Evolutionary conservation across 768 basidiomycete genomes (phyloP).

Genomic region (Naematelia encephala): DNA sequence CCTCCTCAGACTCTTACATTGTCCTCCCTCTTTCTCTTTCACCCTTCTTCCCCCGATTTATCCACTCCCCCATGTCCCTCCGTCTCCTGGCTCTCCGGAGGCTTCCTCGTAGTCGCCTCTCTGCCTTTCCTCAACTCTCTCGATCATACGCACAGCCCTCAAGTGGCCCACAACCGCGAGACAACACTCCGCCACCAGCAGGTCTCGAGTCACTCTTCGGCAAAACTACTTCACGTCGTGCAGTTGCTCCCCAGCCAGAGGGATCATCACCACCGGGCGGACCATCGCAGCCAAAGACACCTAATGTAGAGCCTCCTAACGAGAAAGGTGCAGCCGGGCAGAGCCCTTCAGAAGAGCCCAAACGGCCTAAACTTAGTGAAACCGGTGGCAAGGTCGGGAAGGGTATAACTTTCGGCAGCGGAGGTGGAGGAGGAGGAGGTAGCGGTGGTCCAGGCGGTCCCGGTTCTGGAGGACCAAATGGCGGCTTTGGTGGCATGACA

Average conservation of each 20-base stretch:
- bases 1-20: not conserved
- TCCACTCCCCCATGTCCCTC: conserved; percentile 30
- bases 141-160: conserved; percentile 40
- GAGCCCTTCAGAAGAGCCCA: conserved; percentile 10
- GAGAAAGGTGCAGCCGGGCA: conserved; percentile 3
- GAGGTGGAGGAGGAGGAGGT: conserved; percentile 37
- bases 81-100: conserved; percentile 29
- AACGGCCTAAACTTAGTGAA: conserved; percentile 35
- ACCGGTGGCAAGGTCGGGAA: conserved; percentile 30
- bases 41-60: not conserved
- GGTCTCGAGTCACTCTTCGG: conserved; percentile 43
- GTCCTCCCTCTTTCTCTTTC: not conserved
- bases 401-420: conserved; percentile 38
- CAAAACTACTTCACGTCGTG: conserved; percentile 22
- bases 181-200: conserved; percentile 36
- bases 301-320: conserved; percentile 37
- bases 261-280: conserved; percentile 36
- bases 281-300: conserved; percentile 36
- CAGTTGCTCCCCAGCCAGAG: conserved; percentile 40
- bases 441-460: conserved; percentile 32
- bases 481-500: conserved; percentile 37
- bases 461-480: conserved; percentile 29
- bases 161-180: conserved; percentile 25
- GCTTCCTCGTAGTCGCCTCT: conserved; percentile 15
- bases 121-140: conserved; percentile 15